Base-by-base conservation (phyloP, 1,139 yeast species). In the Candida sp. region DNA sequence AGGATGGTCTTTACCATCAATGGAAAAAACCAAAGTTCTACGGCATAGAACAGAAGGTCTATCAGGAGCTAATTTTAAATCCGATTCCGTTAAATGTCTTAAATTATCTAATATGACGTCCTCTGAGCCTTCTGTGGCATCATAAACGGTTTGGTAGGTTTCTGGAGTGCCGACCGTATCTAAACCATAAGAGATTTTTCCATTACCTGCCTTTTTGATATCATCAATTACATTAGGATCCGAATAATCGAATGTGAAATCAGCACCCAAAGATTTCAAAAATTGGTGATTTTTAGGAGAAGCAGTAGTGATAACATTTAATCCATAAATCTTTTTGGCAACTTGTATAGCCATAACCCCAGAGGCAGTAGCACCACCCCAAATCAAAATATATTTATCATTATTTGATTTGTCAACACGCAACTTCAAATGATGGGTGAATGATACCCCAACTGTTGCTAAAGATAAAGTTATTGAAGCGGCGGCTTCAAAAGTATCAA, bases 401-500 rank as follows among this genome's bases (percentile, higher is more conserved):
- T 55, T 46, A 43, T 66, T 69, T 12, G 49, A 50, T 19, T 52
- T 42, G 43, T 57, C 60, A 47, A 59, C 56, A 23, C 51, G 50
- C 19, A 66, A 50, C 32, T 54, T 49, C 41, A 72, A 58, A 21
- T 51, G 42, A 47, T 55, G 56, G 49, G 56, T 55, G 39, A 55
- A 63, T 12, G 64, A 52, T 43, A 60, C 27, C 45, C 70, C 79
- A 22, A 79, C 75, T 5, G 86, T 81, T 30, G 57, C 59, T 39
- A 80, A 54, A 12, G 81, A 75, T 39, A 82, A 63, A 19, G 83
- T 75, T n/a, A 79, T 53, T 9, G 84, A 63, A 3, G 86, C 82
- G 22, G 87, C 88, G 39, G 52, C 57, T 40, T 57, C 60, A 40
- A 49, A 54, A 5, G 52, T 35, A 36, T 43, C 33, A 23, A 55